Base-by-base conservation (phyloP, 164 flowering plant genomes). In the Akebia trifoliata region DNA sequence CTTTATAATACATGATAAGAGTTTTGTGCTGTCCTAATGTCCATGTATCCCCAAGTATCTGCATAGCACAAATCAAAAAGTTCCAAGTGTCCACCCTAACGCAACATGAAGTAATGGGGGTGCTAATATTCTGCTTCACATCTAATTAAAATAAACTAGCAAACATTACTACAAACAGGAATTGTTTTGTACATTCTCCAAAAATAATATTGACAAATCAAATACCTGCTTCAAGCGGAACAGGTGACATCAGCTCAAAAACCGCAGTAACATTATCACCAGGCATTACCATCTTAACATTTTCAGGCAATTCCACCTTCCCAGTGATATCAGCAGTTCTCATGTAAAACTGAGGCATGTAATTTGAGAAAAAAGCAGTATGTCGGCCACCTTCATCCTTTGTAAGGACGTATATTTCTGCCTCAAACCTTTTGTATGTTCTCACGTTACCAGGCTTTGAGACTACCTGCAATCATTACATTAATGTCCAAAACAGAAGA, bases 351-450 rank as follows among this genome's bases (percentile, higher is more conserved):
- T 94, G 99, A 65, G 99, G 97, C 66, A 72, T 84, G 69, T 90
- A 94, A 65, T 94, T 94, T 34, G 97, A 79, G 77, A 86, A 79
- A 47, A 94, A 90, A 4, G 97, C 86, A 24, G 97, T 90, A 60
- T 94, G 97, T 8, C 99, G 90, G 15, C 97, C 99, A 69, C 99
- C 99, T 82, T 93, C 98, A 54, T 90, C 98, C 76, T 93, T 87
- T 37, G 94, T 85, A 18, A 94, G 95, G 37, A 87, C 97, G 63
- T 90, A 94, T 50, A 94, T 86, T 62, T 90, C 96, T 53, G 96
- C 99, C 68, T 94, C 96, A 61, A 94, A 94, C 63, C 60, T 85
- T 70, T 78, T 88, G 72, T 69, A 86, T 55, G 96, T 81, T 73
- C 86, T 90, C 54, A 84, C 15, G 51, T 70, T 36, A 46, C 84